Percentiles rank a stretch among this genome's conserved stretches.
Conservation (phyloP, 768 basidiomycete genomes). For the Podaxis rugospora region DNA sequence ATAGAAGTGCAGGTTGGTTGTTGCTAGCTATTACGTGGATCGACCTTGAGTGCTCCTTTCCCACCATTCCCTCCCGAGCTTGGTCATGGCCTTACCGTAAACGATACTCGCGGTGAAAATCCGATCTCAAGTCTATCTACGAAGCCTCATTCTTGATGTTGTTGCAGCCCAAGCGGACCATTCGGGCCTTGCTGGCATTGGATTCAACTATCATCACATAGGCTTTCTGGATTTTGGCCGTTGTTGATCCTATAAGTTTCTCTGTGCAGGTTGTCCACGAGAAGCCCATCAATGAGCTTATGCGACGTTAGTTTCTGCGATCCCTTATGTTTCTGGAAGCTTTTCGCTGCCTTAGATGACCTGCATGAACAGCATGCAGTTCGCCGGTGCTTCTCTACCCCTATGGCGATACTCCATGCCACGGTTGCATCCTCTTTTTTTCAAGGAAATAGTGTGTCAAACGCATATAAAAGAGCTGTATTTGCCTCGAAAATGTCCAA, state of each 20-base stretch:
- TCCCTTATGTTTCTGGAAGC: neutral
- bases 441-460: neutral
- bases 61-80: neutral
- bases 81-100: neutral
- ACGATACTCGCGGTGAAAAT: neutral
- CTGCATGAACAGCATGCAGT: neutral
- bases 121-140: neutral
- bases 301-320: neutral
- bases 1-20: neutral
- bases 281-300: neutral
- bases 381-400: neutral
- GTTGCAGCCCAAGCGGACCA: neutral
- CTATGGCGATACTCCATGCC: neutral
- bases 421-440: too few relatives aligned
- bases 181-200: neutral
- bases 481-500: neutral
- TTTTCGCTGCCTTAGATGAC: neutral
- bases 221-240: neutral
- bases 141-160: too few relatives aligned
- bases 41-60: neutral
- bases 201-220: neutral
- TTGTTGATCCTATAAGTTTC: conserved; percentile 2
- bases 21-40: neutral
- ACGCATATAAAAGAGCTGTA: neutral
- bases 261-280: neutral